Conservation (phyloP, 2,329 filamentous ascomycete species). For the Neofusicoccum kwambonambiense region DNA sequence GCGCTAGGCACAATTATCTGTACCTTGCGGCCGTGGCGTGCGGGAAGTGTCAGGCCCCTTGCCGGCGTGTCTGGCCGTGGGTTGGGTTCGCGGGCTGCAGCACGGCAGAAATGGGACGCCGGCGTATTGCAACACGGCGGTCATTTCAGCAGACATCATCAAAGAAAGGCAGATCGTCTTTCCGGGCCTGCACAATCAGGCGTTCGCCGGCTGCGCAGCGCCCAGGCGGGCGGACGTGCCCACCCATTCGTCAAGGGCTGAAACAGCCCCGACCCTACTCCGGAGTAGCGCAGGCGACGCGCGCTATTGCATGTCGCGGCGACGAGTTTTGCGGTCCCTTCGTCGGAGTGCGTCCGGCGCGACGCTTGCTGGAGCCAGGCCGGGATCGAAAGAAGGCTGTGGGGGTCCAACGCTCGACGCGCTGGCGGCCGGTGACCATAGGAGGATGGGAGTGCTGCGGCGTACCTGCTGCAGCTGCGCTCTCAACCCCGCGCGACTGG, state of each 20-base stretch:
- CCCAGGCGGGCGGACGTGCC: background rate
- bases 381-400: background rate
- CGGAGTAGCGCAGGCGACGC: too few species aligned
- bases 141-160: conserved; percentile 9
- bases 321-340: background rate
- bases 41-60: background rate
- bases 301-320: background rate
- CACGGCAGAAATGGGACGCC: background rate
- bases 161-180: background rate
- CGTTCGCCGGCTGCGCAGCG: conserved; percentile 3
- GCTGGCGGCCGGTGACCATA: background rate
- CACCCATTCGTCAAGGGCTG: conserved; percentile 3
- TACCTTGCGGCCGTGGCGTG: background rate
- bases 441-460: background rate
- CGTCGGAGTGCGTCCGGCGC: background rate
- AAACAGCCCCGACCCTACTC: conserved; percentile 5
- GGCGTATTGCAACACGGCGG: background rate
- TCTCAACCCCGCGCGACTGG: background rate
- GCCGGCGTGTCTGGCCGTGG: background rate
- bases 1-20: background rate
- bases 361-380: background rate
- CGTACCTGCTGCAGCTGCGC: background rate
- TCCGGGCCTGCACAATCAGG: background rate
- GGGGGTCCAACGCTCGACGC: background rate
- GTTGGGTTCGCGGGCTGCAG: too few species aligned